Base-by-base conservation (phyloP, 495 filamentous ascomycete species). In the Penicillium psychrofluorescens region DNA sequence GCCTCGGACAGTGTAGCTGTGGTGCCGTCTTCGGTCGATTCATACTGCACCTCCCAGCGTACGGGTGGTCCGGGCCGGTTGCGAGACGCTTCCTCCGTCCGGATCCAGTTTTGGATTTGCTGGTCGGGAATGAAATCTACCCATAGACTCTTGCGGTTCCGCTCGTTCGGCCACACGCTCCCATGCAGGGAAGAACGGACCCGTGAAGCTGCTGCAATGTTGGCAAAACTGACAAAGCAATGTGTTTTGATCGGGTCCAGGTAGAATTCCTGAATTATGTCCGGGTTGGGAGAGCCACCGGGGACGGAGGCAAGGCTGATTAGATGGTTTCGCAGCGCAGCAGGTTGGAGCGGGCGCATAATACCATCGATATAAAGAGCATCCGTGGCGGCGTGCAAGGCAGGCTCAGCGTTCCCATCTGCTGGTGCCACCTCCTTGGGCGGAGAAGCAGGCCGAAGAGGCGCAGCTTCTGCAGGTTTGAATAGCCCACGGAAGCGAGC, bases 361-460 rank as follows among this genome's bases (percentile, higher is more conserved):
- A 98, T 77, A 51, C 95, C 80, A 53, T 84, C 83, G 55, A 98
- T 94, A 67, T 96, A 98, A 38, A 98, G 71, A 34, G 88, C 81
- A 29, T 83, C 59, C 6, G 92, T 98, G 2, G 88, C 88, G 9
- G 84, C 78, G 66, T 97, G 92, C 22, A 85, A 63, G 4, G 90
- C 79, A 9, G 90, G 84, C 36, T 71, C 68, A 28, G 85, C 73
- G 15, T 69, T 48, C 22, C 45, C 66, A 44, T 74, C 79, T 40
- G 71, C 64, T 58, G 50, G 71, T 12, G 45, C 50, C 12, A 61
- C 48, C 29, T 61, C 61, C 32, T 46, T 41, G 12, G 43, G 16
- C 10, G 58, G 52, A 38, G 58, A 54, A 45, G 53, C 44, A 10
- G 53, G 30, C 12, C 42, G 58, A 27, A 45, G 29, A 13, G 51